phyloP scores from a whole-genome alignment of 139 green algal species.

The Yamagishiella unicocca region DNA sequence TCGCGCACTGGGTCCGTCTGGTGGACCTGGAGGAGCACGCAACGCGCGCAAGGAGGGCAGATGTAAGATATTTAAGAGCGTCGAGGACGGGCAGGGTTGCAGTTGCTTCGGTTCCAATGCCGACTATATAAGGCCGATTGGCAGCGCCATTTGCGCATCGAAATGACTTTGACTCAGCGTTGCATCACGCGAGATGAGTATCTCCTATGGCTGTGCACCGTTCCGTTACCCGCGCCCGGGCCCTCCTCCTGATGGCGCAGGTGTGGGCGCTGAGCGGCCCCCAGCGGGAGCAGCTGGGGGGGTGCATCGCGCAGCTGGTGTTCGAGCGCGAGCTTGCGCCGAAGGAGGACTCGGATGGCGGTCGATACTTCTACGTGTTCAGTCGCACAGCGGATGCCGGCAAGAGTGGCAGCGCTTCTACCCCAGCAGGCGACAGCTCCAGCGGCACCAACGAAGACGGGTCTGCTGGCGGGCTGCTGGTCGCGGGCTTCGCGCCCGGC shows the following conservation, averaged over 20 bases:
- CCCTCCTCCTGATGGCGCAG: background rate
- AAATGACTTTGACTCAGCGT: no score
- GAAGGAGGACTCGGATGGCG: background rate
- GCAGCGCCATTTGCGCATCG: no score
- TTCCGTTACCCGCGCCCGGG: no score
- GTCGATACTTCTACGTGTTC: slow-evolving; percentile 53
- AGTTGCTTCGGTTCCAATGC: no score
- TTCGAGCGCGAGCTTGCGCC: background rate
- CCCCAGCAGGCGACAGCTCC: background rate
- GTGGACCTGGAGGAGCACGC: slow-evolving; percentile 81
- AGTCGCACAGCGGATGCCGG: background rate
- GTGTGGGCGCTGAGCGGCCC: slow-evolving; percentile 75
- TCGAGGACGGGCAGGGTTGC: no score
- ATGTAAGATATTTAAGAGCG: no score
- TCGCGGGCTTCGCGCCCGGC: slow-evolving; percentile 58
- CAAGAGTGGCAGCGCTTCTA: no score
- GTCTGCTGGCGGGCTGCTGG: slow-evolving; percentile 15
- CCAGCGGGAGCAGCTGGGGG: slow-evolving; percentile 69
- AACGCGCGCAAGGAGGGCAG: slow-evolving; percentile 31
- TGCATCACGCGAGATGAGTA: no score
- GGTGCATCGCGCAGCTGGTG: slow-evolving; percentile 68
- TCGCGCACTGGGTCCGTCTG: slow-evolving; percentile 77
- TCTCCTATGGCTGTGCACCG: no score
- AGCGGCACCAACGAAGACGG: background rate
- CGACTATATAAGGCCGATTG: no score